Evolutionary conservation across 2,329 filamentous ascomycete genomes (phyloP).

Genomic region (Curvularia hawaiiensis): DNA sequence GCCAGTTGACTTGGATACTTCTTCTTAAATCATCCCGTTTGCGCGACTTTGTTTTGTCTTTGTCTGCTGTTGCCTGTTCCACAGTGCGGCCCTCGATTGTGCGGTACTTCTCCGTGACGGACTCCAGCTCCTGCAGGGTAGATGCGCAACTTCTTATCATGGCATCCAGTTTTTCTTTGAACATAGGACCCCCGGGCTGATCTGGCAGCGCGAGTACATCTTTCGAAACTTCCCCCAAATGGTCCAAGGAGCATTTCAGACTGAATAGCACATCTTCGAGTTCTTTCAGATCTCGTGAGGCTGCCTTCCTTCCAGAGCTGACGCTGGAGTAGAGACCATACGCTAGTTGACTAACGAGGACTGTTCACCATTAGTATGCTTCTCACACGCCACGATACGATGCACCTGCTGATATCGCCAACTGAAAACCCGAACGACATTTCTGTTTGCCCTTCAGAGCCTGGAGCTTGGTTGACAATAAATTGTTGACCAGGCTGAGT

Average conservation of each 20-base stretch:
- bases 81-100: not conserved
- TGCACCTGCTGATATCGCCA: not conserved
- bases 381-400: not conserved
- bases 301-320: not conserved
- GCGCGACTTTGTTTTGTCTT: not conserved
- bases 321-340: not conserved
- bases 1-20: not conserved
- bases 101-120: not conserved
- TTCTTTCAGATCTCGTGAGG: not conserved
- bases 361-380: not conserved
- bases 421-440: slow-evolving; percentile 4
- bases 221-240: not conserved
- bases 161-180: not conserved
- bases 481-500: not conserved
- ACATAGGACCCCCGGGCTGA: not conserved
- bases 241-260: not conserved
- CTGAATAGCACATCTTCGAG: not conserved
- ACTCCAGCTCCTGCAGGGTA: not conserved
- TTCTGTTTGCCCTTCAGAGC: not conserved
- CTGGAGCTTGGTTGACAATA: not conserved
- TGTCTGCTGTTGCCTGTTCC: not conserved
- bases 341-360: slow-evolving; percentile 1
- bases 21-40: not conserved
- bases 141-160: not conserved
- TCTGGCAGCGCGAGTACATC: not conserved